Conservation (phyloP, 2,329 filamentous ascomycete genomes). For the Cladosporium sp. region DNA sequence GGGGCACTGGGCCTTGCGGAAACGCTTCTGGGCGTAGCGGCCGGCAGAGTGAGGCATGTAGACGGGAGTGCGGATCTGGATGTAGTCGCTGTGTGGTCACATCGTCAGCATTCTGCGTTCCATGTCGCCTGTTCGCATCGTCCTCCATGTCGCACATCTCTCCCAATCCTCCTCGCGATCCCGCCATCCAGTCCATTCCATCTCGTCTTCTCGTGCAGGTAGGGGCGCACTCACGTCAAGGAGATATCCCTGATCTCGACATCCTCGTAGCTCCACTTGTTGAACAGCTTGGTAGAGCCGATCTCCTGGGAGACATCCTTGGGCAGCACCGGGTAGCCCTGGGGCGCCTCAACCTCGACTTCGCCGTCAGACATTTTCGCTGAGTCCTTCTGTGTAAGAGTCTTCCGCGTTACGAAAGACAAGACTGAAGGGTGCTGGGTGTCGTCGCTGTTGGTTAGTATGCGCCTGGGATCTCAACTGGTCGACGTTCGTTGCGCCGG, state of each 20-base stretch:
- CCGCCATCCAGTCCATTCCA: constrained; percentile 9
- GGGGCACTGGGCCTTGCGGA: constrained; percentile 99
- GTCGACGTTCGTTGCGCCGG: constrained; percentile 1
- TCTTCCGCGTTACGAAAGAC: constrained; percentile 10
- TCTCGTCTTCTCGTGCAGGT: constrained; percentile 12
- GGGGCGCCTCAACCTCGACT: constrained; percentile 88
- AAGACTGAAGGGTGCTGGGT: constrained; percentile 12
- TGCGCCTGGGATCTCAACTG: constrained; percentile 11
- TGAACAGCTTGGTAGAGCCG: constrained; percentile 93
- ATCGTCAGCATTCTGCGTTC: constrained; percentile 12
- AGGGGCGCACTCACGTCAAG: constrained; percentile 73
- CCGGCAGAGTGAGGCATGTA: constrained; percentile 99
- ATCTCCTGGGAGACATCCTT: constrained; percentile 88
- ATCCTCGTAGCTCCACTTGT: constrained; percentile 98
- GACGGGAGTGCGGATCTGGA: constrained; percentile 98
- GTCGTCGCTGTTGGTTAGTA: constrained; percentile 12
- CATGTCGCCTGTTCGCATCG: not conserved
- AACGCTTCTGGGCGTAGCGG: constrained; percentile 98
- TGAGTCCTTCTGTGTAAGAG: constrained; percentile 9
- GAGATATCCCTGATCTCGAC: constrained; percentile 99
- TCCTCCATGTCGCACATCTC: not conserved
- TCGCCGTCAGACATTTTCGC: constrained; percentile 68
- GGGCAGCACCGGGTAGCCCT: constrained; percentile 76
- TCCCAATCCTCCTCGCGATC: not conserved
- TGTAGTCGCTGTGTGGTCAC: constrained; percentile 75